These are phyloP conservation scores for Teunomyces pallodes DNA, from an alignment of 805 yeast genomes.

Conservation along the genomic window DNA sequence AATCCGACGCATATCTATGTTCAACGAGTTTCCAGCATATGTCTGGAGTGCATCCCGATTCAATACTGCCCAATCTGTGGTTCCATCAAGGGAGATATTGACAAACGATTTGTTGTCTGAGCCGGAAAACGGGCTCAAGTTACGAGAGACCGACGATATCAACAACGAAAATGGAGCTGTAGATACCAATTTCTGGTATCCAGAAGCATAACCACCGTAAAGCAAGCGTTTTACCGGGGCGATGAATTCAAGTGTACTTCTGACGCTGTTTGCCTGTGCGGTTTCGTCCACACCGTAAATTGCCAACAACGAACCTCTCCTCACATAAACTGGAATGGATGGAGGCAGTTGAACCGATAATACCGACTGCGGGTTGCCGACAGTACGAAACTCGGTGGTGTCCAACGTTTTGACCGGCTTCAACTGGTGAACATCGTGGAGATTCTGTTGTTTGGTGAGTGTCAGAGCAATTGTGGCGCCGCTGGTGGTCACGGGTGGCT, in stretches of 20 bases:
- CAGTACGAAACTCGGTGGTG: slow-evolving; percentile 32
- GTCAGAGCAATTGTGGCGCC: slow-evolving; percentile 4
- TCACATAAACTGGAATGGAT: slow-evolving; percentile 51
- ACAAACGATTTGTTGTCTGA: slow-evolving; percentile 40
- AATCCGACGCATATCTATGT: slow-evolving; percentile 31
- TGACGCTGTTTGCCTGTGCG: slow-evolving; percentile 15
- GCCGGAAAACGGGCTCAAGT: slow-evolving; percentile 10
- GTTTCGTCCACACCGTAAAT: slow-evolving; percentile 33
- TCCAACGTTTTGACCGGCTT: slow-evolving; percentile 18
- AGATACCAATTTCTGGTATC: slow-evolving; percentile 48
- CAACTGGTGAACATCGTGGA: slow-evolving; percentile 15
- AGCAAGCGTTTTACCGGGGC: slow-evolving; percentile 43
- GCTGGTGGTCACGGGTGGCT: not conserved
- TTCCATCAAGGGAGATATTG: slow-evolving; percentile 52
- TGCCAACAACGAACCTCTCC: slow-evolving; percentile 49
- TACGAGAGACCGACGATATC: slow-evolving; percentile 36
- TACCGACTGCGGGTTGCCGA: slow-evolving; percentile 50
- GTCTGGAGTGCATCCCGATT: slow-evolving; percentile 47
- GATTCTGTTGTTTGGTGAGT: slow-evolving; percentile 6
- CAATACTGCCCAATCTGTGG: slow-evolving; percentile 61
- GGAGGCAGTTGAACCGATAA: slow-evolving; percentile 55
- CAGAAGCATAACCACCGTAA: slow-evolving; percentile 43
- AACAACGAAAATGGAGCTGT: slow-evolving; percentile 46
- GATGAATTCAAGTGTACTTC: slow-evolving; percentile 27
- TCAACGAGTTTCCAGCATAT: slow-evolving; percentile 52